Evolutionary conservation across 192 early-diverging fungal genomes (phyloP), one percentile per base, ranked within the genome.

Genomic region (Pilaira anomala): DNA sequence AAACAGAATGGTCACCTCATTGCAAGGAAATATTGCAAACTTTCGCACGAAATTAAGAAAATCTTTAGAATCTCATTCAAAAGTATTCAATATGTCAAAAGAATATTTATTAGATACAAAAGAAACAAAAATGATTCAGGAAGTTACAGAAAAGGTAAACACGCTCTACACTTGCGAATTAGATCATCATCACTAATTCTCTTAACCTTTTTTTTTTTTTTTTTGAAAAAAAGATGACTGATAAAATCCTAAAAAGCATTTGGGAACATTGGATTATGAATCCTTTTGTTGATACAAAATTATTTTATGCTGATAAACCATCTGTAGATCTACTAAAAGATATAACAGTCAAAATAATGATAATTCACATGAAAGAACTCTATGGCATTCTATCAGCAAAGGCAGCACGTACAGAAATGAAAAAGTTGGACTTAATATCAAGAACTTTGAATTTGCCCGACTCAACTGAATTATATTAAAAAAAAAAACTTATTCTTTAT

Each of bases 181-280:
- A n/a, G n/a, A n/a, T n/a, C n/a, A n/a, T n/a, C n/a, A n/a, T n/a
- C n/a, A n/a, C n/a, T 16, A 33, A 16, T 21, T 13, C 18, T 13
- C 1, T 18, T 49, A 33, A 19, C 21, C 3, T 30, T 28, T 28
- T 28, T 28, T 18, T 14, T 49, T 22, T 19, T 50, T 22, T 3
- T 50, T 54, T n/a, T n/a, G n/a, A n/a, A 30, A 18, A 18, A 14
- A 33, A 63, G 62, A 63, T 51, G 16, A 49, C 46, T 40, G 21
- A 40, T 5, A 18, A 30, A 2, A 41, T 30, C 9, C 12, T 63
- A 41, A 49, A 52, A 18, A 25, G 18, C 9, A 40, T 63, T 7
- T 63, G 62, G 62, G 36, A 33, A 11, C 48, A 63, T 49, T 63
- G 62, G 62, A 63, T 63, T 39, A 51, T 30, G 21, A 48, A 63